These are phyloP conservation scores for Haplosporangium sp. DNA, from an alignment of 371 early-diverging fungal genomes.

Conservation along the genomic window DNA sequence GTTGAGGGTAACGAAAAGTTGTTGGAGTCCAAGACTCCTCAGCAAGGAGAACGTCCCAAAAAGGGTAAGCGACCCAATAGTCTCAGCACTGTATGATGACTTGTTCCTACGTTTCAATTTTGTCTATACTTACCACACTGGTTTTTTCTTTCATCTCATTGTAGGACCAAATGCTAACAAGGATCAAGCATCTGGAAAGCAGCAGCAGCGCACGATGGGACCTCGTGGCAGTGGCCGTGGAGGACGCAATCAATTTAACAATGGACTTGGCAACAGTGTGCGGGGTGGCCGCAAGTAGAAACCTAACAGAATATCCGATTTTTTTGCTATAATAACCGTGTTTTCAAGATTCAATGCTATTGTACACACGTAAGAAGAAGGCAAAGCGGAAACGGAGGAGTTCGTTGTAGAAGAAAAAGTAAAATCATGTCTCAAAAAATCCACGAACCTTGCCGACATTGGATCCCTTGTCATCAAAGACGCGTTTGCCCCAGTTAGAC, in stretches of 20 bases:
- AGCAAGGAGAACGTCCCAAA: conserved; percentile 56
- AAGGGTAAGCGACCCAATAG: conserved; percentile 44
- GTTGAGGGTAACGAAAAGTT: conserved; percentile 94
- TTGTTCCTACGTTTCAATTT: neutral
- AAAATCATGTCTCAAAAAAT: too few species aligned
- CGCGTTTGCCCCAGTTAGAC: too few species aligned
- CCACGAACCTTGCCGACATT: too few species aligned
- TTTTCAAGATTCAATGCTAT: too few species aligned
- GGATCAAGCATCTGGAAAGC: conserved; percentile 47
- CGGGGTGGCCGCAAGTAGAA: conserved; percentile 53
- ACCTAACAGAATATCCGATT: neutral
- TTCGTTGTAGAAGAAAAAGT: too few species aligned
- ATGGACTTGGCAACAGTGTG: conserved; percentile 60
- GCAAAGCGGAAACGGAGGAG: too few species aligned
- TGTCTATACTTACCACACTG: neutral
- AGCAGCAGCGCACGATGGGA: conserved; percentile 54
- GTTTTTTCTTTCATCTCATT: neutral
- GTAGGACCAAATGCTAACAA: conserved; percentile 53
- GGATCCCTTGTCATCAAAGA: too few species aligned
- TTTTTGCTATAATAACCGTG: neutral
- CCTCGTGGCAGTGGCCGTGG: conserved; percentile 51
- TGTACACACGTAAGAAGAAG: too few species aligned
- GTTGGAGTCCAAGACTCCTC: conserved; percentile 71
- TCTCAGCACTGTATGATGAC: too few species aligned
- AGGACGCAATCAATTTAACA: conserved; percentile 58